Conservation (phyloP, 192 early-diverging fungal species). For the Coemansia nantahalensis region DNA sequence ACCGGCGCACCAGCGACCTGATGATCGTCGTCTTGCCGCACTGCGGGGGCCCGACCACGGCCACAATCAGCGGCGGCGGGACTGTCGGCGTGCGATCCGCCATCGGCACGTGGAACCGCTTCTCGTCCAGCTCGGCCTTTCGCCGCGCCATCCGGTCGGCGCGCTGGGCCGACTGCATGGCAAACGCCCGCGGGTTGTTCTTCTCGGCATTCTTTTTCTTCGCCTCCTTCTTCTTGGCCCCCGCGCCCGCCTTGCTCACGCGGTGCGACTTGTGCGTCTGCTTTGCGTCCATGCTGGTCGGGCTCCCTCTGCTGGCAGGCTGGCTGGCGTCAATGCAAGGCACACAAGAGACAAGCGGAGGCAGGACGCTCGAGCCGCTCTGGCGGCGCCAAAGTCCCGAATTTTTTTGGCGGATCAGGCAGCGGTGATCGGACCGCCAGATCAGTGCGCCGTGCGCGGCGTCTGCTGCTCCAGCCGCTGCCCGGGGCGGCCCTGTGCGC, state of each 20-base stretch:
- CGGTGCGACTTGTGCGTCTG: constrained; percentile 80
- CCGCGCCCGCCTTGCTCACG: constrained; percentile 78
- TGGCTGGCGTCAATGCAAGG: no score
- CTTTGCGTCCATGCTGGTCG: constrained; percentile 54
- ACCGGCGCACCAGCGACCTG: constrained; percentile 91
- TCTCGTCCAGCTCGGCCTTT: constrained; percentile 83
- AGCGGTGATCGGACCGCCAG: no score
- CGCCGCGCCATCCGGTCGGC: constrained; percentile 79
- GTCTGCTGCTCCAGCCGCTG: no score
- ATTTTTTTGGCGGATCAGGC: no score
- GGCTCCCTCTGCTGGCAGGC: no score
- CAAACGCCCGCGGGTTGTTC: constrained; percentile 65
- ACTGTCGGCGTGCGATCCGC: constrained; percentile 90
- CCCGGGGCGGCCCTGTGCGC: no score
- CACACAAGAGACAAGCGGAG: no score
- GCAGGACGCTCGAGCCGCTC: no score
- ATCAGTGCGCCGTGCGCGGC: no score
- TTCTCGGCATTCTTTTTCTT: constrained; percentile 67
- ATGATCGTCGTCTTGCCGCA: constrained; percentile 98
- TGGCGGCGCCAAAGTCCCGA: no score
- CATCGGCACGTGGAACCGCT: constrained; percentile 92
- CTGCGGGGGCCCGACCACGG: constrained; percentile 92
- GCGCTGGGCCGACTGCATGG: constrained; percentile 65
- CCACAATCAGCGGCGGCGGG: constrained; percentile 89
- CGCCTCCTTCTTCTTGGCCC: constrained; percentile 73